Evolutionary conservation across 768 basidiomycete species (phyloP).

Genomic region (Clitopilus passeckerianus): DNA sequence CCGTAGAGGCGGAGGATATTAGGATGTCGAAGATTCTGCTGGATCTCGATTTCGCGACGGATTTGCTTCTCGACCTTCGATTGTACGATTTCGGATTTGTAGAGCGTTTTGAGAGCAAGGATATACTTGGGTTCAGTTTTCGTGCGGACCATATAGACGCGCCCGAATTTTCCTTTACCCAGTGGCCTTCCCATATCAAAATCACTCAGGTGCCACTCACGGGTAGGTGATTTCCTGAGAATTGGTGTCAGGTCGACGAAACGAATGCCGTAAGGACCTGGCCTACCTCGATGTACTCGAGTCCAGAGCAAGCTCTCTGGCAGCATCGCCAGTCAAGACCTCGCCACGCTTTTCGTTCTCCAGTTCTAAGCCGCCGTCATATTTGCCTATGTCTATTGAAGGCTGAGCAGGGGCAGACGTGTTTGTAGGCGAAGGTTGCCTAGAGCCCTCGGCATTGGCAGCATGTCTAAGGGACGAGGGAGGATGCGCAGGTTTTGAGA

Average conservation of each 20-base stretch:
- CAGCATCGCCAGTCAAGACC: constrained; percentile 70
- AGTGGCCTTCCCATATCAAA: constrained; percentile 96
- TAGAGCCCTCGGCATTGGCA: constrained; percentile 2
- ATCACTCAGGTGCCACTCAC: constrained; percentile 78
- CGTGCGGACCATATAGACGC: constrained; percentile 97
- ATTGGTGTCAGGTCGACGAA: neutral
- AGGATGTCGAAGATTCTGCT: constrained; percentile 93
- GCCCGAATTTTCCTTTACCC: constrained; percentile 99
- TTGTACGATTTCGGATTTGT: constrained; percentile 93
- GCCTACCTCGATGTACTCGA: constrained; percentile 67
- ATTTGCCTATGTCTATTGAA: constrained; percentile 75
- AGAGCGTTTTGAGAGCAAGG: constrained; percentile 93
- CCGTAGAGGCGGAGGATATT: constrained; percentile 93
- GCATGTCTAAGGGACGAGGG: constrained; percentile 43
- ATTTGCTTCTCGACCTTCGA: constrained; percentile 95
- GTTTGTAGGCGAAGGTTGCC: constrained; percentile 2
- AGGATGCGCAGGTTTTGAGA: constrained; percentile 27
- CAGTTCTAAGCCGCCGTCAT: constrained; percentile 95
- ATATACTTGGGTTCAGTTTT: constrained; percentile 87
- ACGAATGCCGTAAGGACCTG: neutral
- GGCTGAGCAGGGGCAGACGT: constrained; percentile 22
- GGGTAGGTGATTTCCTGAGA: constrained; percentile 61
- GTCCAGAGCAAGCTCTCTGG: constrained; percentile 77
- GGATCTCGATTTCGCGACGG: constrained; percentile 96
- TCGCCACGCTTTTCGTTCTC: constrained; percentile 83